Evolutionary conservation across 768 basidiomycete genomes (phyloP), one percentile per base, ranked within the genome.

Genomic region (Suillus variegatus): DNA sequence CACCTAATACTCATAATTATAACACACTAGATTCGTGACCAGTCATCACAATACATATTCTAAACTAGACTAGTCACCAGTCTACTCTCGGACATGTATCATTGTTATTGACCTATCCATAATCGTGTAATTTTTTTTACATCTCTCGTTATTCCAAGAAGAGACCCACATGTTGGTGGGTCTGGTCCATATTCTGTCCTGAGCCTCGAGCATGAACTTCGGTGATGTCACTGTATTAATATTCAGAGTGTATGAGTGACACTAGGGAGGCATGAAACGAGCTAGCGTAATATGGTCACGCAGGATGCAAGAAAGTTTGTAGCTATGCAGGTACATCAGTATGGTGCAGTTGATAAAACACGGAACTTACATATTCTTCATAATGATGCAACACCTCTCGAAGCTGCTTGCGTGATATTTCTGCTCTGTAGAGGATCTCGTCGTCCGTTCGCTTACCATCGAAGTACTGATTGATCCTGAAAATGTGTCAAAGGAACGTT

Each of bases 371-470:
- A 78, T 93, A 92, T 82, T 94, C 92, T 35, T 93, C 89, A 74
- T 95, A 99, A 69, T 92, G 85, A 71, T 91, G 88, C 41, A 97
- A 76, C 7, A 97, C 88, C 70, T 90, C 89, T 18, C 94, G 85
- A 65, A 99, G 80, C 70, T 96, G 91, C 72, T 89, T 92, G 71
- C 92, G 84, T 46, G 90, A 86, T 65, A 98, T 91, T 61, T 92
- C 92, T 0, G 95, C 93, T 46, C 90, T 84, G 74, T 89, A 94
- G n/a, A 96, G 82, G 65, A 98, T 96, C 76, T 98, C 96, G 69
- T 97, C 95, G 66, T 95, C 92, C 0, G 93, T 93, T 61, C 84
- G 89, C 75, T 90, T 92, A 14, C 97, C 97, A 70, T 99, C 94
- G 71, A 98, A 95, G 74, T 94, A 97, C 70, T 93, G 92, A 66